Base-by-base conservation (phyloP, 768 basidiomycete species). In the Lyophyllum shimeji region DNA sequence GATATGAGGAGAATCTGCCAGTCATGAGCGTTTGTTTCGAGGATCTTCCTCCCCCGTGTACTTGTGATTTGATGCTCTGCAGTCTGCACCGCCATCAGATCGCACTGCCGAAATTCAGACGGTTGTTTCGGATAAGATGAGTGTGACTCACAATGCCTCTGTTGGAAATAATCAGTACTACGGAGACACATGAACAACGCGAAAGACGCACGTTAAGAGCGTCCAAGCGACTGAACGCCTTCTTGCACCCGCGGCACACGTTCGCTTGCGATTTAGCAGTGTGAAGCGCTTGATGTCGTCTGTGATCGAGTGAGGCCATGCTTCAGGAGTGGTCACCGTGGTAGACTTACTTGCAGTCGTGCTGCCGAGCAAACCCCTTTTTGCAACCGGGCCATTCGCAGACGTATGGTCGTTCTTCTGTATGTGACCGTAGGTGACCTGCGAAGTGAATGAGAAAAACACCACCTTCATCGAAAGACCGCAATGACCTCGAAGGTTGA, bases 361-460 rank as follows among this genome's bases (percentile, higher is more conserved):
- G 95, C 69, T 95, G 93, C 44, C 95, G 82, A 49, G 95, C 95
- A 69, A 97, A 96, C 23, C 92, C 89, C 69, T 97, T 98, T 68
- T 89, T 90, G 71, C 95, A 98, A 27, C 93, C 94, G 12, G 92
- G 90, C 83, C 90, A 95, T 56, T 92, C 88, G 70, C 95, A 97
- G 57, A 92, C 84, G 72, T 93, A 98, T 34, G 95, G 95, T 52
- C 94, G 81, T 73, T 97, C 94, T 70, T 96, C 94, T 7, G 94
- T 96, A 71, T 98, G 95, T 17, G 95, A 96, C 65, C 95, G 83
- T 58, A 98, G 72, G 77, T 97, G 95, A 52, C 95, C 95, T 89
- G 39, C 37, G 40, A 58, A 52, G 57, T 46, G 17, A 33, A 50
- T 51, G 25, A 37, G 33, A 57, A 54, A 9, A 31, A 7, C n/a